A percentile compares a stretch with the other conserved stretches of the same genome.
Conservation (phyloP, 257 asterid genomes). For the Sherardia arvensis region DNA sequence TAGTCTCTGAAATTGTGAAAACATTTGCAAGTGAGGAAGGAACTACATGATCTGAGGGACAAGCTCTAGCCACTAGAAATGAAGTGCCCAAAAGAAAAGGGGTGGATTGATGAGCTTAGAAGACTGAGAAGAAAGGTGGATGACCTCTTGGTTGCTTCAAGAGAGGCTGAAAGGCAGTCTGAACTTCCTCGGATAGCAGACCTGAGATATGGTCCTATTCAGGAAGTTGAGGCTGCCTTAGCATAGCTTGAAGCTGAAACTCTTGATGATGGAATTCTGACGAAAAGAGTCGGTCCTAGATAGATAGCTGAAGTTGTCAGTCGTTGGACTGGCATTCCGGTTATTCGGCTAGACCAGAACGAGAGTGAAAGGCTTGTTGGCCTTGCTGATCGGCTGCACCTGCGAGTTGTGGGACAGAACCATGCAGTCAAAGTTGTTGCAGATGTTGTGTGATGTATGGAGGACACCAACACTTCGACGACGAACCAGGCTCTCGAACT, state of each 20-base stretch:
- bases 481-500: too few relatives aligned
- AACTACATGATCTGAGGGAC: conserved; percentile 85
- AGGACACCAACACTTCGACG: too few relatives aligned
- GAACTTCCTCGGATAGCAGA: conserved; percentile 94
- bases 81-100: conserved; percentile 79
- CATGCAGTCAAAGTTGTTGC: conserved; percentile 71
- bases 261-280: conserved; percentile 50
- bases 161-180: conserved; percentile 87
- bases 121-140: conserved; percentile 62
- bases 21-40: conserved; percentile 47
- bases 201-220: conserved; percentile 74
- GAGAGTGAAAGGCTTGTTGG: conserved; percentile 77
- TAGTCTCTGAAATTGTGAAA: not conserved
- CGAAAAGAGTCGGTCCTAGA: conserved; percentile 85
- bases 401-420: conserved; percentile 53
- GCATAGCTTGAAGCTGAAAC: conserved; percentile 49
- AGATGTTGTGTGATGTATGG: conserved; percentile 86
- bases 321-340: conserved; percentile 82
- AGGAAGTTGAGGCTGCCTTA: conserved; percentile 74
- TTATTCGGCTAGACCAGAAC: conserved; percentile 79
- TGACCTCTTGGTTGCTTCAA: conserved; percentile 53
- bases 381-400: conserved; percentile 38
- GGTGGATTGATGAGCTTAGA: conserved; percentile 70
- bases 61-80: conserved; percentile 75
- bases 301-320: conserved; percentile 90